These are phyloP conservation scores for Ettlia oleoabundans DNA, from an alignment of 139 green algal genomes.

Conservation along the genomic window DNA sequence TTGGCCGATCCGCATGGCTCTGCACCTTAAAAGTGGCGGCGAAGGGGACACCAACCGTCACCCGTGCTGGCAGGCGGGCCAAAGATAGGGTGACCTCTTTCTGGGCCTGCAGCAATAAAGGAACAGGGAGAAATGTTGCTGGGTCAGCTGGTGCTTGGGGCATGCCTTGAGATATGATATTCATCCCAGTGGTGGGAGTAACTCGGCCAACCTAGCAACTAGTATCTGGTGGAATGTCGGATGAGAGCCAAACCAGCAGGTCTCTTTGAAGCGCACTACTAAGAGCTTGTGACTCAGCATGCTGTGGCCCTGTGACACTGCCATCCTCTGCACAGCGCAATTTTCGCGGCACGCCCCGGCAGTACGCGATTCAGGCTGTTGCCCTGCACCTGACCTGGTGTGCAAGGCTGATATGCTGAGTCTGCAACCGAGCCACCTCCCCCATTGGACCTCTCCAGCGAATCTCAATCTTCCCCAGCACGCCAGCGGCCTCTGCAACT, in stretches of 20 bases:
- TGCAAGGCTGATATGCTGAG: conserved; percentile 57
- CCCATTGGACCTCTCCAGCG: conserved; percentile 61
- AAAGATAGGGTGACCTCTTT: background rate
- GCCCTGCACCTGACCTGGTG: background rate
- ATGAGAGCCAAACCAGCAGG: no score
- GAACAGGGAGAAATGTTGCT: background rate
- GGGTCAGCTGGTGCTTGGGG: background rate
- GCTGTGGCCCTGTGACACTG: no score
- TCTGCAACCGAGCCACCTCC: conserved; percentile 66
- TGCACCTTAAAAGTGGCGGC: background rate
- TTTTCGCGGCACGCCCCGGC: no score
- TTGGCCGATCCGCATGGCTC: background rate
- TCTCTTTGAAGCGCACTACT: no score
- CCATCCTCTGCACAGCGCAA: no score
- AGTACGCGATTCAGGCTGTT: no score
- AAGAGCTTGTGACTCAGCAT: no score
- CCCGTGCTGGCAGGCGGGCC: background rate
- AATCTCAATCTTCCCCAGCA: conserved; percentile 69
- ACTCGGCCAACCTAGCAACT: no score
- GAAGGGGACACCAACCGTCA: conserved; percentile 10
- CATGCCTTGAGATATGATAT: background rate
- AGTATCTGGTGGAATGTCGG: no score
- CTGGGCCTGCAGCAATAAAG: background rate
- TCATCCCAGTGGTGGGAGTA: no score
- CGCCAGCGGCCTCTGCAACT: background rate